phyloP scores from a whole-genome alignment of 768 basidiomycete genomes.

The Filobasidium floriforme region DNA sequence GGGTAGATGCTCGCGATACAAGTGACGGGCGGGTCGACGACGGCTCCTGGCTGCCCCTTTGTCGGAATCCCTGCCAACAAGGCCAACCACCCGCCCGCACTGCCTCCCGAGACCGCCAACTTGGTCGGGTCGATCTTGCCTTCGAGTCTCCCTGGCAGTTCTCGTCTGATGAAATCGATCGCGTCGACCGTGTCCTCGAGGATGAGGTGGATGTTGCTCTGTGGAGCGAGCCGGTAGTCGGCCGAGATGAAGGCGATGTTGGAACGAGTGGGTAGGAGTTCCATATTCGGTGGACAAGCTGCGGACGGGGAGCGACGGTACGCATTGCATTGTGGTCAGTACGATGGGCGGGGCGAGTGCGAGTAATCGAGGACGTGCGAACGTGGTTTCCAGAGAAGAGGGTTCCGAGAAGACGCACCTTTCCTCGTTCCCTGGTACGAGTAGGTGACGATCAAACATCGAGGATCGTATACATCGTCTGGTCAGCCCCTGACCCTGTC shows the following conservation, averaged over 20 bases:
- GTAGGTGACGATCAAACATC: no score
- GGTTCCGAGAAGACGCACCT: constrained; percentile 1
- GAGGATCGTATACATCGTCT: not conserved
- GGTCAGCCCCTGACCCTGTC: not conserved
- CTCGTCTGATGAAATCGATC: not conserved
- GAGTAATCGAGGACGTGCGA: not conserved
- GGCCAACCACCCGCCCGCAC: constrained; percentile 15
- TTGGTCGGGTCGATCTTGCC: constrained; percentile 8
- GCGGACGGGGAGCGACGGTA: not conserved
- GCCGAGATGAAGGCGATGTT: constrained; percentile 14
- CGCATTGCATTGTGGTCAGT: no score
- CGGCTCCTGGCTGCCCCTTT: not conserved
- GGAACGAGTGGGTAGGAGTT: not conserved
- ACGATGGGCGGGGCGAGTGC: no score
- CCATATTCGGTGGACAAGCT: constrained; percentile 5
- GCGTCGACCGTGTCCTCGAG: constrained; percentile 1
- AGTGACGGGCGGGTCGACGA: not conserved
- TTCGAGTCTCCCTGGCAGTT: not conserved
- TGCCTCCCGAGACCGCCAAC: constrained; percentile 5
- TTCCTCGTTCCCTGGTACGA: constrained; percentile 8
- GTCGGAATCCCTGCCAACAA: constrained; percentile 9
- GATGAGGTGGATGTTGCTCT: constrained; percentile 3
- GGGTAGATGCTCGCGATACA: constrained; percentile 4
- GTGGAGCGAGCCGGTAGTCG: constrained; percentile 14
- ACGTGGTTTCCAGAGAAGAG: not conserved